Percentiles rank a stretch among this genome's conserved stretches.
Evolutionary conservation across 805 yeast genomes (phyloP).

Genomic region (Pichia eremophila): DNA sequence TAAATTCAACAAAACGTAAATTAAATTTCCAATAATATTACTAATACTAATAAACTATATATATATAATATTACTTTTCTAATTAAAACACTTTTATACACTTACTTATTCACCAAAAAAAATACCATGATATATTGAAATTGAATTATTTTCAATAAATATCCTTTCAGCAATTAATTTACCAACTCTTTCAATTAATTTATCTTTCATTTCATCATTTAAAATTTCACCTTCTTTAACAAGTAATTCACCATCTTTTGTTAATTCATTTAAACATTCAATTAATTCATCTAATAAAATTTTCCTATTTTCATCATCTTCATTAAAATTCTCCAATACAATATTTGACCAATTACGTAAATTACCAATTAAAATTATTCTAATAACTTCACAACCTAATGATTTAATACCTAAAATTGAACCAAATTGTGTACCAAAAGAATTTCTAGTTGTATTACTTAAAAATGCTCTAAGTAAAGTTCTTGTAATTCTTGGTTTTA

Average conservation of each 20-base stretch:
- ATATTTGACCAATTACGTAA: constrained; percentile 67
- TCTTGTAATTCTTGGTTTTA: constrained; percentile 89
- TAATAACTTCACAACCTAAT: constrained; percentile 79
- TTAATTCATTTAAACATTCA: constrained; percentile 44
- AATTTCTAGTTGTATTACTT: constrained; percentile 57
- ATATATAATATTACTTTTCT: constrained; percentile 1
- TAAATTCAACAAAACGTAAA: constrained; percentile 9
- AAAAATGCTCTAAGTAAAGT: constrained; percentile 85
- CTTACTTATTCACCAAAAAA: constrained; percentile 53
- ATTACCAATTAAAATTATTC: constrained; percentile 78
- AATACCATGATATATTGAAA: constrained; percentile 49
- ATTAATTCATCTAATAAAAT: constrained; percentile 38
- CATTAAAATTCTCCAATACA: constrained; percentile 32
- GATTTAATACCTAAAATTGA: constrained; percentile 77
- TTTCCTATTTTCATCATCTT: constrained; percentile 15
- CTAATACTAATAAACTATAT: neutral
- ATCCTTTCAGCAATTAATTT: constrained; percentile 42
- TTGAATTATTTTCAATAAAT: constrained; percentile 38
- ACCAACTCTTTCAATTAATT: constrained; percentile 54
- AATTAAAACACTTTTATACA: neutral
- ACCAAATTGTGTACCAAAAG: constrained; percentile 88
- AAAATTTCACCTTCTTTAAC: neutral
- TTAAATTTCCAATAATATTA: constrained; percentile 12
- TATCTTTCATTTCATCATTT: constrained; percentile 24
- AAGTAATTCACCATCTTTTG: constrained; percentile 24